Conservation (phyloP, 179 eudicot genomes). For the Gypsophila paniculata region DNA sequence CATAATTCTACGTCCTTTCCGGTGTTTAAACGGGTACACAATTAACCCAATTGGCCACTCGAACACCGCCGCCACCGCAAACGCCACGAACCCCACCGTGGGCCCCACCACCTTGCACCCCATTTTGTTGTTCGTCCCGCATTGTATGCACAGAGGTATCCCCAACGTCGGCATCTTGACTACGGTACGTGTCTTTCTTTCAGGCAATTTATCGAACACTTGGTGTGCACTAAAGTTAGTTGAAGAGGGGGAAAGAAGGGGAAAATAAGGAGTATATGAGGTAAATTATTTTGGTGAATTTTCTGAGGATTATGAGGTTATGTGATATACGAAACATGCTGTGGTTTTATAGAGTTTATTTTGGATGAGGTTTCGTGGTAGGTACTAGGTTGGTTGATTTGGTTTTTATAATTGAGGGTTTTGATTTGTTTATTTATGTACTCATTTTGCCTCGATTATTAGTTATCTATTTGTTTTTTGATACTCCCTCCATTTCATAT, state of each 20-base stretch:
- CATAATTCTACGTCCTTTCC: conserved; percentile 68
- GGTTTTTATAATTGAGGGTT: too few relatives aligned
- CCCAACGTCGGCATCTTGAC: conserved; percentile 27
- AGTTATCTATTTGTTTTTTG: too few relatives aligned
- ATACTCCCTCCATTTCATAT: too few relatives aligned
- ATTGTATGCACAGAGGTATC: conserved; percentile 64
- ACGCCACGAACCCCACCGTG: conserved; percentile 66
- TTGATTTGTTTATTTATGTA: too few relatives aligned
- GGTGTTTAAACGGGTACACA: conserved; percentile 56
- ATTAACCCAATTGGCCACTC: conserved; percentile 85
- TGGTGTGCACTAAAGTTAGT: conserved; percentile 11
- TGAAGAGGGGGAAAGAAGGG: conserved; percentile 17
- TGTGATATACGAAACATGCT: conserved; percentile 31
- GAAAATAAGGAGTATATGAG: conserved; percentile 21
- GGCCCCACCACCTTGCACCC: conserved; percentile 85
- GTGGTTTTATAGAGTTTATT: conserved; percentile 12
- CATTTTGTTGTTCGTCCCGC: conserved; percentile 72
- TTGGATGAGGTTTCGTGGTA: too few relatives aligned
- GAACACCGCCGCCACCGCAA: conserved; percentile 61
- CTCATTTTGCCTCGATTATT: too few relatives aligned
- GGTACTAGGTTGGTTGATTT: too few relatives aligned
- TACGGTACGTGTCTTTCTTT: background rate
- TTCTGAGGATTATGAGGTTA: conserved; percentile 18
- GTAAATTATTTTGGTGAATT: conserved; percentile 17
- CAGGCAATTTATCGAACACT: conserved; percentile 19